phyloP scores from a whole-genome alignment of 225 moss, liverwort and hornwort genomes.

The Marchantia paleacea region DNA sequence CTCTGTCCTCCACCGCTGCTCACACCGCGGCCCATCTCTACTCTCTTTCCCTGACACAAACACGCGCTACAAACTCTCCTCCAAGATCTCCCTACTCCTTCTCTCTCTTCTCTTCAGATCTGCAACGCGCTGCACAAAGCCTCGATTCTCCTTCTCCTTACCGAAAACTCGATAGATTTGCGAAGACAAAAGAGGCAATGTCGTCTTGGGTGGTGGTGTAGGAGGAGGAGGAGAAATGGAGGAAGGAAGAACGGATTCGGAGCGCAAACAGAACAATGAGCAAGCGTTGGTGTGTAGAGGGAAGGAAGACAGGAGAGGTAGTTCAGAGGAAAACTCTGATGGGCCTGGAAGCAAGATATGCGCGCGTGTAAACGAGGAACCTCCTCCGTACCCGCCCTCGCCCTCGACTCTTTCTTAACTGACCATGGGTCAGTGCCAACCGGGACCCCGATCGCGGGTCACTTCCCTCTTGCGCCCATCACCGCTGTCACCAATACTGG shows the following conservation, averaged over 20 bases:
- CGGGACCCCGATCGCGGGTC: neutral
- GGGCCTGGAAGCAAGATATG: conserved; percentile 31
- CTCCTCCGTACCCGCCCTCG: conserved; percentile 33
- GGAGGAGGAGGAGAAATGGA: too few relatives aligned
- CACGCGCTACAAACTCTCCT: neutral
- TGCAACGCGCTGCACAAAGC: neutral
- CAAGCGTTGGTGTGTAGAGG: neutral
- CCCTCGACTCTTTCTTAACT: neutral
- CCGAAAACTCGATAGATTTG: conserved; percentile 8
- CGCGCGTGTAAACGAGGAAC: conserved; percentile 40
- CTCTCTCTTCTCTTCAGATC: conserved; percentile 12
- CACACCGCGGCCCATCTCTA: conserved; percentile 49
- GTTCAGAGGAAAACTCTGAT: conserved; percentile 15
- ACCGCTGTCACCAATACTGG: conserved; percentile 18
- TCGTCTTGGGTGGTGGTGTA: neutral
- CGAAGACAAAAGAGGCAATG: neutral
- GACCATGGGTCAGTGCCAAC: neutral
- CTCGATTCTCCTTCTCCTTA: neutral
- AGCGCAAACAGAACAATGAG: conserved; percentile 2
- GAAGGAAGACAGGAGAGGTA: neutral
- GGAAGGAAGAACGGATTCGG: neutral
- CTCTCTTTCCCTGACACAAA: neutral
- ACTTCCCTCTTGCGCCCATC: neutral
- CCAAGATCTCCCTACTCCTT: neutral
- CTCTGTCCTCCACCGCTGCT: conserved; percentile 55